phyloP scores from a whole-genome alignment of 225 moss, liverwort and hornwort species.

The Marchantia polymorpha region DNA sequence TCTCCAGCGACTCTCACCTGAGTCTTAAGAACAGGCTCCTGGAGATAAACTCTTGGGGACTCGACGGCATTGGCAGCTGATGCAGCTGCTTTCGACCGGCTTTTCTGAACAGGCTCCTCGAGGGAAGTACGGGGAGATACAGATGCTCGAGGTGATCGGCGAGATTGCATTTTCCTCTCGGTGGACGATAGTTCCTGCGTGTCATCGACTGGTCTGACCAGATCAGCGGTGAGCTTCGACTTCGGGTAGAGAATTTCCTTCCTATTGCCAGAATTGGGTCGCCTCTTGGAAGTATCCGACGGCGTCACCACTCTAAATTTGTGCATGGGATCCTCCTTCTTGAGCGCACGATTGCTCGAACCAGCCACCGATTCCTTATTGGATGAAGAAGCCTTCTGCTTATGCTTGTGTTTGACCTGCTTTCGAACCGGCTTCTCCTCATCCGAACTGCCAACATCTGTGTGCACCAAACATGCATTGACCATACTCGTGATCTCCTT shows the following conservation, averaged over 20 bases:
- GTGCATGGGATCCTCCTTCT: conserved; percentile 42
- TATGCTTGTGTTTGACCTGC: neutral
- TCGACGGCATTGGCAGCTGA: neutral
- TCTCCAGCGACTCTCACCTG: neutral
- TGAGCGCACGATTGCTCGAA: neutral
- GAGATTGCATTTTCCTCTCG: conserved; percentile 43
- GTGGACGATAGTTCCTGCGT: conserved; percentile 32
- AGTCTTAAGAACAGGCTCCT: conserved; percentile 2
- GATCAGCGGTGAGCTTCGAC: conserved; percentile 35
- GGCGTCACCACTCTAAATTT: conserved; percentile 38
- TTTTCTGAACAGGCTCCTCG: neutral
- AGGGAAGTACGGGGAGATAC: neutral
- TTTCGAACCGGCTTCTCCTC: conserved; percentile 23
- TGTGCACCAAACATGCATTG: conserved; percentile 34
- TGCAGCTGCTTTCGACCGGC: neutral
- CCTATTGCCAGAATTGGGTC: conserved; percentile 14
- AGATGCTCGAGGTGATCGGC: conserved; percentile 35
- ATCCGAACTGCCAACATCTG: conserved; percentile 28
- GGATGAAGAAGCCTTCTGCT: conserved; percentile 13
- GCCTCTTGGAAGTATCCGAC: conserved; percentile 34
- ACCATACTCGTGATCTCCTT: conserved; percentile 57
- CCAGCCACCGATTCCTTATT: neutral
- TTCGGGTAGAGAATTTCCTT: conserved; percentile 46
- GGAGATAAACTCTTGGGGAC: neutral
- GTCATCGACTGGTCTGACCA: conserved; percentile 12